These are phyloP conservation scores for Metarhizium brunneum DNA, from an alignment of 2,329 filamentous ascomycete genomes.

Conservation along the genomic window DNA sequence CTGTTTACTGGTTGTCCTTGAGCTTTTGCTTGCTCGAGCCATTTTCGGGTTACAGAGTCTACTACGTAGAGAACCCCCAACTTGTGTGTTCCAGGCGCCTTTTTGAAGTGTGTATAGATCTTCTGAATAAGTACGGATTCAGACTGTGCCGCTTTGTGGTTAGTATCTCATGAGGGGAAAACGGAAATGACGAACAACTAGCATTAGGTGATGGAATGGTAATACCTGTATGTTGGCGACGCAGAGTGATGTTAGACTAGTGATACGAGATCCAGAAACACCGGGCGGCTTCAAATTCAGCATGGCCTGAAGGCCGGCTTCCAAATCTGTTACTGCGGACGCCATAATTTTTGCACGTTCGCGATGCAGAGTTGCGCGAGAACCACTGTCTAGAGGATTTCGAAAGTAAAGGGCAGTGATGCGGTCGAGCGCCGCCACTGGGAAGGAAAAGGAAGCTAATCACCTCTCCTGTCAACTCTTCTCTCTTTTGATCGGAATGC, in stretches of 20 bases:
- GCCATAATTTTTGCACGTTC: constrained; percentile 43
- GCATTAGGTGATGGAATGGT: constrained; percentile 1
- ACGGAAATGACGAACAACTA: background rate
- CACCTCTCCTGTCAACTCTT: background rate
- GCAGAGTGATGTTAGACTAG: constrained; percentile 77
- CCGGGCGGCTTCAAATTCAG: constrained; percentile 85
- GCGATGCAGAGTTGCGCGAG: constrained; percentile 2
- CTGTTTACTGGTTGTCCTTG: constrained; percentile 73
- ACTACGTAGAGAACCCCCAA: constrained; percentile 98
- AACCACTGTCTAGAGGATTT: background rate
- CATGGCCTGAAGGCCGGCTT: constrained; percentile 84
- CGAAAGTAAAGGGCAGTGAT: background rate
- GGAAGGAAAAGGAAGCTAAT: background rate
- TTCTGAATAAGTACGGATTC: constrained; percentile 94
- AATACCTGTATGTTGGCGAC: constrained; percentile 82
- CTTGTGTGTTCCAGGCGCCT: constrained; percentile 89
- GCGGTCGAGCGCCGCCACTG: background rate
- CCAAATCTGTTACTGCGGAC: constrained; percentile 83
- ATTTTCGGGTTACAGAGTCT: constrained; percentile 98
- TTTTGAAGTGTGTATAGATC: constrained; percentile 95
- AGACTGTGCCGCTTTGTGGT: constrained; percentile 47
- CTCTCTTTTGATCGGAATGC: background rate
- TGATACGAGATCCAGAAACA: constrained; percentile 88
- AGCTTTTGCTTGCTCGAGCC: constrained; percentile 90
- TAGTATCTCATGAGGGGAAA: constrained; percentile 9